Evolutionary conservation across 345 rosid genomes (phyloP), one percentile per base, ranked within the genome.

Genomic region (Citrus cavaleriei): DNA sequence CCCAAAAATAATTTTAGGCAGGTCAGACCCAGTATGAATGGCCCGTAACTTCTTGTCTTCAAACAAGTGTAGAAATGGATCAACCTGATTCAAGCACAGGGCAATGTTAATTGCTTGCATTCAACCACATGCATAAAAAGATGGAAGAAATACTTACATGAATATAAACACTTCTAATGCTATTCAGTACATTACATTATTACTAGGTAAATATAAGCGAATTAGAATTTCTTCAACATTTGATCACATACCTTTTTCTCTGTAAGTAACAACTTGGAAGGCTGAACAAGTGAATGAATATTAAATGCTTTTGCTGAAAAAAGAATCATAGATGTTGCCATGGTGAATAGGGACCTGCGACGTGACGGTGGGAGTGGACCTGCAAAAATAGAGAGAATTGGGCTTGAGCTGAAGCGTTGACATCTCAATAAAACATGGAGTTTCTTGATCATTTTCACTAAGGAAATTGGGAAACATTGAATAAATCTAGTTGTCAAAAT

Each of bases 261-360:
- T 68, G 85, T 82, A 70, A 96, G 93, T 62, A 86, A 72, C 64
- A 34, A 77, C 84, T 90, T 93, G 70, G 93, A 81, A 67, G 77
- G 64, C 69, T 86, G 84, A 76, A 85, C 91, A 80, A 96, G 84
- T 37, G 97, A 81, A 76, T 79, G 76, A 75, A 94, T 88, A 83
- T 84, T 84, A 80, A 77, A 90, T 54, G 94, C 95, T 82, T 89
- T 90, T 42, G 99, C 89, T 75, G 97, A 89, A 81, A 94, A 96
- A 54, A 90, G 89, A 87, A 91, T 86, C 99, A 96, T 96, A 37
- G 97, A 85, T 69, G 91, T 90, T 81, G 97, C 89, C 91, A 96
- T 77, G 62, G 88, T 89, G 82, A 91, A 93, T 75, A 96, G 97
- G 19, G 97, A 94, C 82, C 99, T 90, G 77, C 94, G 84, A 27